Evolutionary conservation across 1,139 yeast species (phyloP), one percentile per base, ranked within the genome.

Genomic region (Blastobotrys elegans): DNA sequence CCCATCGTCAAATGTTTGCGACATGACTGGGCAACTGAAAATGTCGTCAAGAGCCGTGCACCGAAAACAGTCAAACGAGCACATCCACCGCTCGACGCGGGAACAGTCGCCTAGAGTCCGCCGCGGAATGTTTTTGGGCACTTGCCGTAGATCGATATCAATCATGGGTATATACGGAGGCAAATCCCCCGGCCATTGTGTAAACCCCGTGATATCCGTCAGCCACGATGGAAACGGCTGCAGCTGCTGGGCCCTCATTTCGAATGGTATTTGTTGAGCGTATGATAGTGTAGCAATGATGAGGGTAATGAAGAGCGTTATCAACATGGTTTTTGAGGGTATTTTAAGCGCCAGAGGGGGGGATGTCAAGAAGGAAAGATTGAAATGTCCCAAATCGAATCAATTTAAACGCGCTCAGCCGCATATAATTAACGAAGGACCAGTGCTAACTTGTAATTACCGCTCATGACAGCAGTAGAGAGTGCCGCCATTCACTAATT

Each of bases 1-100:
- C 0, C 98, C 97, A 64, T 92, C 97, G 64, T 90, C 98, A 67
- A 90, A 90, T 0, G 96, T 84, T 66, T 90, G 97, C 0, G 90
- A 80, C 41, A 90, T 53, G 7, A 55, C 49, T 1, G 84, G 78
- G 63, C 97, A 89, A 1, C 92, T 78, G 58, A 72, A 76, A 4
- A 85, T 79, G 60, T 89, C 97, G 64, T 85, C 95, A 38, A 70
- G 74, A n/a, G 82, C 77, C 16, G 82, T 79, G 66, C 97, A 89
- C 56, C 83, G 77, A 64, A 73, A 76, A 64, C 97, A 89, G 63
- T 89, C 97, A 69, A 87, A 89, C 0, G 96, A 84, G 62, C 97
- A 89, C 24, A 76, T 72, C 13, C 68, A 67, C 44, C 76, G 64
- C 2, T 71, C 66, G 11, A 73, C 74, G 0, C 57, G 55, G 1